Evolutionary conservation across 2,329 filamentous ascomycete species (phyloP).

Genomic region (Clarireedia homoeocarpa): DNA sequence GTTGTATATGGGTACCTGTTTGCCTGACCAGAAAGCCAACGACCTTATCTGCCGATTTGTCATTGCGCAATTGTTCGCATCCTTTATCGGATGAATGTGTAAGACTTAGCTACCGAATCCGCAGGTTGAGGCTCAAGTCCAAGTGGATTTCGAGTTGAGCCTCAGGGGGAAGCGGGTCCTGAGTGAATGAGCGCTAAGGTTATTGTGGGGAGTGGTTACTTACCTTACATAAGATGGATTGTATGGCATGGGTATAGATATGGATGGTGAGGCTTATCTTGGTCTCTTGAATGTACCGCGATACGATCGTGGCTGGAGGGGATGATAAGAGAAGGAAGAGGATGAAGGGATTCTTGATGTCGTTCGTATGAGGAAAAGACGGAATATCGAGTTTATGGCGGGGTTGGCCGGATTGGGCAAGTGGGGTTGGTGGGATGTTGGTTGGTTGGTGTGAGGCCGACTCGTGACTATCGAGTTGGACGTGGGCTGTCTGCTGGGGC

Average conservation of each 20-base stretch:
- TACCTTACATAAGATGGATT: background rate
- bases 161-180: background rate
- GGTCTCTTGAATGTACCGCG: background rate
- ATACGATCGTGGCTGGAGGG: background rate
- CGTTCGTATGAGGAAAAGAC: background rate
- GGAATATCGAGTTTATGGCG: background rate
- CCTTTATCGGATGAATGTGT: too few species aligned
- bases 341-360: too few species aligned
- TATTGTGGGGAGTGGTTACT: background rate
- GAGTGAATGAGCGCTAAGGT: background rate
- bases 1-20: too few species aligned
- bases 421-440: background rate
- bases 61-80: too few species aligned
- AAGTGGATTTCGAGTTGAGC: background rate
- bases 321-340: background rate
- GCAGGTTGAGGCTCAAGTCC: background rate
- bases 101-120: too few species aligned
- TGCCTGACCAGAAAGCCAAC: too few species aligned
- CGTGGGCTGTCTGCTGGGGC: too few species aligned
- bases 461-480: too few species aligned
- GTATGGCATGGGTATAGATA: too few species aligned
- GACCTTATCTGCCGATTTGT: too few species aligned
- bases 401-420: background rate
- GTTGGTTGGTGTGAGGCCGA: background rate
- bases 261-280: too few species aligned